phyloP scores from a whole-genome alignment of 2,329 filamentous ascomycete genomes.

The Capronia epimyces region DNA sequence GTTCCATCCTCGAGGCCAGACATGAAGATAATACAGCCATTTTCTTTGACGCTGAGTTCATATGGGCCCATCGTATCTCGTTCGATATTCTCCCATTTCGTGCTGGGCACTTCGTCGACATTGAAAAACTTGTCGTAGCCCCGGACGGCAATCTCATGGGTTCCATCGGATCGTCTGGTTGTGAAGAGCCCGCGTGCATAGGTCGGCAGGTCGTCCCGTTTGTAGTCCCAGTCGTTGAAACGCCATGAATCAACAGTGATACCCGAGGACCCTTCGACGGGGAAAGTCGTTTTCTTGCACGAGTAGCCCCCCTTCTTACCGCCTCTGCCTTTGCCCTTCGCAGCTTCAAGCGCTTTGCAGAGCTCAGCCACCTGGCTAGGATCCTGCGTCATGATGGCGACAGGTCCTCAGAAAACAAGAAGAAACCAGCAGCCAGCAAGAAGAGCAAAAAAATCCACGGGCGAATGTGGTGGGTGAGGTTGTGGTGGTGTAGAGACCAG shows the following conservation, averaged over 20 bases:
- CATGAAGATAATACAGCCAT: conserved; percentile 99
- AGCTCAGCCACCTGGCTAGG: conserved; percentile 61
- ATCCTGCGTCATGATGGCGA: conserved; percentile 61
- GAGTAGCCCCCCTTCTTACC: conserved; percentile 57
- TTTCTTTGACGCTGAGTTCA: conserved; percentile 94
- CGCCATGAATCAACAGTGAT: conserved; percentile 84
- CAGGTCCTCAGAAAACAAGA: neutral
- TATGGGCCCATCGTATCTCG: conserved; percentile 76
- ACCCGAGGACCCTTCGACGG: conserved; percentile 58
- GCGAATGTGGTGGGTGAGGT: neutral
- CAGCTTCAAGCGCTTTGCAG: conserved; percentile 57
- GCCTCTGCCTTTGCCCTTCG: conserved; percentile 46
- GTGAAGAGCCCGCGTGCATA: conserved; percentile 94
- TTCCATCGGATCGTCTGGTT: conserved; percentile 58
- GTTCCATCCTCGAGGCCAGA: conserved; percentile 84
- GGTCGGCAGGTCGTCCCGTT: conserved; percentile 74
- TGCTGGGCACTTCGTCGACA: conserved; percentile 71
- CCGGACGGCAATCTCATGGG: conserved; percentile 72
- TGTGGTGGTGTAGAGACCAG: neutral
- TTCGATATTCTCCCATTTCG: conserved; percentile 75
- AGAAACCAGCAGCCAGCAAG: neutral
- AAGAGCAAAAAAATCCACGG: neutral
- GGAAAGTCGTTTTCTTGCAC: conserved; percentile 75
- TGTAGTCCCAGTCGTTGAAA: conserved; percentile 94
- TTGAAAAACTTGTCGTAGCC: conserved; percentile 99